Percentiles rank a stretch among this genome's conserved stretches.
These are phyloP conservation scores for Xylariales sp. DNA, from an alignment of 2,329 filamentous ascomycete species.

Conservation along the genomic window DNA sequence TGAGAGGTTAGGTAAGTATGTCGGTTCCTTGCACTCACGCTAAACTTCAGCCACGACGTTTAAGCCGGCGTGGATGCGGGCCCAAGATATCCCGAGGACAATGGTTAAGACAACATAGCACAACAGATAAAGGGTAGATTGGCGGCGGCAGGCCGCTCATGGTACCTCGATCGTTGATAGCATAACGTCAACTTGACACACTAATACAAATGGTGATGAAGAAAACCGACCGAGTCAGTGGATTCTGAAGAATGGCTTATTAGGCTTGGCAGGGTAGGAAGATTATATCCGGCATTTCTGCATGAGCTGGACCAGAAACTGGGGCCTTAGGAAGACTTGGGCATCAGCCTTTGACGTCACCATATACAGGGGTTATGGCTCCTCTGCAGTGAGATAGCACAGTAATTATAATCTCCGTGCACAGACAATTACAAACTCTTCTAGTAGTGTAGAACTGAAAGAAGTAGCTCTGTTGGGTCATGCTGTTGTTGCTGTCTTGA, in stretches of 20 bases:
- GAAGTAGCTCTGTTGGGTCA: neutral
- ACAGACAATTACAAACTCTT: neutral
- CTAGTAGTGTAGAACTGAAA: neutral
- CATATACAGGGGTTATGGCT: constrained; percentile 1
- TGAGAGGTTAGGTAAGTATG: neutral
- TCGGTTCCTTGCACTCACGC: neutral
- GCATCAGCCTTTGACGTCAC: constrained; percentile 27
- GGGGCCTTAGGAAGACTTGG: constrained; percentile 19
- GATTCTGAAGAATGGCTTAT: neutral
- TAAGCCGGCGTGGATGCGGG: neutral
- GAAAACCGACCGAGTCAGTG: neutral
- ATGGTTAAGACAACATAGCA: neutral
- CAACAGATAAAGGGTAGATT: no score
- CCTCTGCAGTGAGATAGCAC: neutral
- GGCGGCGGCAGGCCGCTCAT: no score
- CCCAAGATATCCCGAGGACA: no score
- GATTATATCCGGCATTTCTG: constrained; percentile 4
- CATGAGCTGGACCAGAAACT: constrained; percentile 10
- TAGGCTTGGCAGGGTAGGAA: neutral
- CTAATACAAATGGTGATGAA: neutral
- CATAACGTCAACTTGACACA: no score
- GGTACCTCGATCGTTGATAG: no score
- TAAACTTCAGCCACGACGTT: constrained; percentile 13
- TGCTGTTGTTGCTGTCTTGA: neutral
- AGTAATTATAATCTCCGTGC: neutral